A percentile compares a stretch with the other conserved stretches of the same genome.
phyloP scores from a whole-genome alignment of 495 filamentous ascomycete species.

The Aspergillus ellipticus region DNA sequence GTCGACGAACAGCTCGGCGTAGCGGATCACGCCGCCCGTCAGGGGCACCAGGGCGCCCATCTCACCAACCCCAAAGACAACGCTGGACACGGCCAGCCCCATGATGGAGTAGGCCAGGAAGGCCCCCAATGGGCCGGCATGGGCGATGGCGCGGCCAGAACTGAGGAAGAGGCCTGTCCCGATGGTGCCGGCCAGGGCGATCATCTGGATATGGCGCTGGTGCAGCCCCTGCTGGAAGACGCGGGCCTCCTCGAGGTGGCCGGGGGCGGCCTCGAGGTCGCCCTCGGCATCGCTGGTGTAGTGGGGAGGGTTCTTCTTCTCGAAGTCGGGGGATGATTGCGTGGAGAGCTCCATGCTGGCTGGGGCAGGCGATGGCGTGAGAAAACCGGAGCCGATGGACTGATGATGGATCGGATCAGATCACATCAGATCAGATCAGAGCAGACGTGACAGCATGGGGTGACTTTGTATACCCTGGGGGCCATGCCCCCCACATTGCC shows the following conservation, averaged over 20 bases:
- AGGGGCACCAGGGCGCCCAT: constrained; percentile 71
- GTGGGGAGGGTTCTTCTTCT: neutral
- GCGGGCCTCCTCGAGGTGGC: neutral
- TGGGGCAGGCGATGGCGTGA: neutral
- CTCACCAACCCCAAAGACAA: constrained; percentile 51
- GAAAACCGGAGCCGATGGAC: neutral
- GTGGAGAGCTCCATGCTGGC: neutral
- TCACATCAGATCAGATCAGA: neutral
- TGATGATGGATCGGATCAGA: too few relatives aligned
- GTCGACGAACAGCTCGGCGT: constrained; percentile 64
- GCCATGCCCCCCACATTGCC: neutral
- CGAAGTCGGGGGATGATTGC: neutral
- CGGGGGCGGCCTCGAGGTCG: neutral
- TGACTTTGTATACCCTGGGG: neutral
- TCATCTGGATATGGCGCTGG: constrained; percentile 41
- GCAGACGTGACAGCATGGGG: neutral
- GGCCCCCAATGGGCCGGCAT: constrained; percentile 58
- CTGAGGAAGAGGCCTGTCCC: constrained; percentile 72
- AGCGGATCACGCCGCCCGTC: constrained; percentile 64
- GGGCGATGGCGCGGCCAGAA: constrained; percentile 59
- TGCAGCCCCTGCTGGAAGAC: constrained; percentile 19
- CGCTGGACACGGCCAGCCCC: constrained; percentile 51
- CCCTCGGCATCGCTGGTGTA: neutral
- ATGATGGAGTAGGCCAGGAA: constrained; percentile 59
- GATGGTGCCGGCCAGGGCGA: constrained; percentile 50